Conservation (phyloP, 2,329 filamentous ascomycete species). For the Cylindrodendrum hubeiense region DNA sequence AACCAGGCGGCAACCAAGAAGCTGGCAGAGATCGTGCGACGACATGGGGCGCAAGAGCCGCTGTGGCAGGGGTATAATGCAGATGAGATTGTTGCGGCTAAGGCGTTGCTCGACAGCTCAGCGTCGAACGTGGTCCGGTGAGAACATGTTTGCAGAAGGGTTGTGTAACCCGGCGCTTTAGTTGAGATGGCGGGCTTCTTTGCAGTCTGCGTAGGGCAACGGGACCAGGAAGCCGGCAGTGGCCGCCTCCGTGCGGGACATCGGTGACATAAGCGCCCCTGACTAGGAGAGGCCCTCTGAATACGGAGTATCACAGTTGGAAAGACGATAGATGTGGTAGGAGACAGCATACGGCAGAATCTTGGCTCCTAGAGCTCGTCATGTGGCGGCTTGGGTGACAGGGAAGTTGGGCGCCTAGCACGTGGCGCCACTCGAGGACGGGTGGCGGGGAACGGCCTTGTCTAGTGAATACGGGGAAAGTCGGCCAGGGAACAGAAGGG, state of each 20-base stretch:
- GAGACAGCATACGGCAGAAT: constrained; percentile 17
- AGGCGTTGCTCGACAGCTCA: constrained; percentile 72
- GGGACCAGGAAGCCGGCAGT: constrained; percentile 21
- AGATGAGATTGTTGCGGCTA: constrained; percentile 78
- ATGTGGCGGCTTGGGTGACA: constrained; percentile 23
- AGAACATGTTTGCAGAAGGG: constrained; percentile 29
- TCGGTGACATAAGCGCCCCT: constrained; percentile 27
- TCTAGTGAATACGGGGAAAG: constrained; percentile 35
- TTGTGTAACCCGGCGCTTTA: constrained; percentile 18
- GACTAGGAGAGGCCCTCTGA: constrained; percentile 26
- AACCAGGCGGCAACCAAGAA: constrained; percentile 80
- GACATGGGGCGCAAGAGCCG: constrained; percentile 68
- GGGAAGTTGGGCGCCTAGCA: constrained; percentile 39
- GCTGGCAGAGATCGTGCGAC: constrained; percentile 80
- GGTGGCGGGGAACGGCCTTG: constrained; percentile 38
- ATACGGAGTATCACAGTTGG: constrained; percentile 7
- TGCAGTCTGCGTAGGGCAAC: constrained; percentile 27
- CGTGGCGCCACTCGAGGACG: constrained; percentile 45
- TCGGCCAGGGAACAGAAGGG: constrained; percentile 28
- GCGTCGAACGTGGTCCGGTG: constrained; percentile 58
- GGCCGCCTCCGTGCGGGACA: constrained; percentile 20
- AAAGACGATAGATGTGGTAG: constrained; percentile 20
- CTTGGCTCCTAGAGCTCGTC: background rate
- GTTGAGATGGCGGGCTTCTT: constrained; percentile 28
- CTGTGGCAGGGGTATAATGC: constrained; percentile 81